phyloP scores from a whole-genome alignment of 768 basidiomycete genomes.

The Russula griseocarnosa region DNA sequence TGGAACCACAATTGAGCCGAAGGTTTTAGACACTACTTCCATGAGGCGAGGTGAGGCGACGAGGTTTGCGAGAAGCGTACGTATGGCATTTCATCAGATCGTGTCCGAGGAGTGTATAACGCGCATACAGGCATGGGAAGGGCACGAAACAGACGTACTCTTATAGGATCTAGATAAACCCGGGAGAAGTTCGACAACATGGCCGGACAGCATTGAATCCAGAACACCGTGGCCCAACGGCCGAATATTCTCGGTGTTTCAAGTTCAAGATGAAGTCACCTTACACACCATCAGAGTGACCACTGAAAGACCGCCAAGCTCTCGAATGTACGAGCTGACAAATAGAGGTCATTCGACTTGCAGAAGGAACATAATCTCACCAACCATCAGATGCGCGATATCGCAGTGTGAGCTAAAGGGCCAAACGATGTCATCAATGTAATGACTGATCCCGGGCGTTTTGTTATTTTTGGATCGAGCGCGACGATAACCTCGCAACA shows the following conservation, averaged over 20 bases:
- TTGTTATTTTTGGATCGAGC: not conserved
- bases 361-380: not conserved
- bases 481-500: not conserved
- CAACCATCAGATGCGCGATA: not conserved
- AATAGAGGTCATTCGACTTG: not conserved
- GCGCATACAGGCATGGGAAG: not conserved
- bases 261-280: not conserved
- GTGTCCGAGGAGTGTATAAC: slow-evolving; percentile 5
- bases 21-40: not conserved
- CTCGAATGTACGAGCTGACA: not conserved
- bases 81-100: not conserved
- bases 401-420: not conserved
- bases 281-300: not conserved
- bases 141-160: not conserved
- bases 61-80: not conserved
- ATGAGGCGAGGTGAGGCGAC: slow-evolving; percentile 16
- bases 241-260: not conserved
- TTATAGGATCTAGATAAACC: slow-evolving; percentile 1
- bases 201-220: not conserved
- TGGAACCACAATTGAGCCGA: not conserved
- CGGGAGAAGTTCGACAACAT: not conserved
- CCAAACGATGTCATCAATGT: not conserved
- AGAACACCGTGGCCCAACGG: not conserved
- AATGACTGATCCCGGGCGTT: not conserved
- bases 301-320: not conserved